phyloP scores from a whole-genome alignment of 306 rosid species.

The Ammopiptanthus mongolicus region DNA sequence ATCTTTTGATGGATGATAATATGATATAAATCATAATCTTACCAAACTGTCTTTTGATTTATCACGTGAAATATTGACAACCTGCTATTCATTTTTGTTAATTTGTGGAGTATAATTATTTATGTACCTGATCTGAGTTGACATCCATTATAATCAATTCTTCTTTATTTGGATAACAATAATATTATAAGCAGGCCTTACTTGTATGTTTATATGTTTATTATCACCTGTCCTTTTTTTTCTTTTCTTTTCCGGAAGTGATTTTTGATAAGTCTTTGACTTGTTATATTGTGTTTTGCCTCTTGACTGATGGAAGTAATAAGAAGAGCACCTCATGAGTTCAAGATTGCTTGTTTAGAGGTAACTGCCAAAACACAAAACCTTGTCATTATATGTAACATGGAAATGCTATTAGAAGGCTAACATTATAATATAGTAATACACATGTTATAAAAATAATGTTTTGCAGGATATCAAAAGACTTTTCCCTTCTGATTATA shows the following conservation, averaged over 20 bases:
- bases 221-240: not conserved
- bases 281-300: constrained; percentile 22
- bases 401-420: not conserved
- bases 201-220: not conserved
- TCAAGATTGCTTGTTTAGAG: constrained; percentile 98
- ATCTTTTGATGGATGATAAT: too few species aligned
- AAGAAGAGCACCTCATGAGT: constrained; percentile 98
- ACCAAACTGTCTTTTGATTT: too few species aligned
- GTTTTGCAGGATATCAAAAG: constrained; percentile 71
- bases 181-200: constrained; percentile 2
- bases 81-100: not conserved
- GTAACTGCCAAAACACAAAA: constrained; percentile 36
- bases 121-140: not conserved
- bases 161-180: not conserved
- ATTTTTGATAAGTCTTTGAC: constrained; percentile 11
- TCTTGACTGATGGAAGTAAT: constrained; percentile 54
- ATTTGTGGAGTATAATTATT: not conserved
- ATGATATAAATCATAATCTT: too few species aligned
- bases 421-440: not conserved
- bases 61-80: too few species aligned
- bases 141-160: too few species aligned
- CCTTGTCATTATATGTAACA: not conserved
- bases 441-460: not conserved
- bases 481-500: constrained; percentile 89
- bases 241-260: not conserved